Evolutionary conservation across 2,329 filamentous ascomycete species (phyloP).

Genomic region (Sclerotinia minor): DNA sequence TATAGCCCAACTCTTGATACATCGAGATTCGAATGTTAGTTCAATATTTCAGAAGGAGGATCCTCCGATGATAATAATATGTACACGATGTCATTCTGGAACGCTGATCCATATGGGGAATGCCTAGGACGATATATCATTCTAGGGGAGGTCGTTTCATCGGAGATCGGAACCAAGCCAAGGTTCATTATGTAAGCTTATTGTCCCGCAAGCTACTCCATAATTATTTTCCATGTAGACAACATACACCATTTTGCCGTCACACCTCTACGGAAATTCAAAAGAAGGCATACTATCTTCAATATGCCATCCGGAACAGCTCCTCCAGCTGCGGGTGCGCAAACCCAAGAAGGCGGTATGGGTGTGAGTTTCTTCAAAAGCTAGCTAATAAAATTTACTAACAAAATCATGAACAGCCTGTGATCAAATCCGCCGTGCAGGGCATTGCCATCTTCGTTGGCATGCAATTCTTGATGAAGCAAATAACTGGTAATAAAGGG

Average conservation of each 20-base stretch:
- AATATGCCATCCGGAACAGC: constrained; percentile 41
- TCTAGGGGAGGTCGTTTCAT: not conserved
- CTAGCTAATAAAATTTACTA: constrained; percentile 23
- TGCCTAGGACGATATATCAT: not conserved
- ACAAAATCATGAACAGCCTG: constrained; percentile 33
- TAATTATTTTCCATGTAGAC: constrained; percentile 9
- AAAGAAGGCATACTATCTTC: constrained; percentile 24
- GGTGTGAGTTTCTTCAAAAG: constrained; percentile 36
- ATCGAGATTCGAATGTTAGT: not conserved
- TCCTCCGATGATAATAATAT: not conserved
- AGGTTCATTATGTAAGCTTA: not conserved
- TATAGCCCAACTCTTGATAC: not conserved
- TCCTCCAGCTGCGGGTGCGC: constrained; percentile 38
- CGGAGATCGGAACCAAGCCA: not conserved
- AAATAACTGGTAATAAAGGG: constrained; percentile 52
- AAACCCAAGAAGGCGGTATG: constrained; percentile 38
- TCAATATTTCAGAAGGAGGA: not conserved
- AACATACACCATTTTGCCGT: constrained; percentile 1
- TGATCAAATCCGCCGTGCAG: constrained; percentile 48
- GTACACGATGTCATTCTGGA: not conserved
- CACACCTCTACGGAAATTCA: not conserved
- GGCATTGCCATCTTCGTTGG: constrained; percentile 56
- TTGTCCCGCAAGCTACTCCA: not conserved
- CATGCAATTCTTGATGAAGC: constrained; percentile 58
- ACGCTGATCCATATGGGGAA: not conserved